A percentile compares a stretch with the other conserved stretches of the same genome.
Conservation (phyloP, 441 rosid genomes). For the Erodium texanum region DNA sequence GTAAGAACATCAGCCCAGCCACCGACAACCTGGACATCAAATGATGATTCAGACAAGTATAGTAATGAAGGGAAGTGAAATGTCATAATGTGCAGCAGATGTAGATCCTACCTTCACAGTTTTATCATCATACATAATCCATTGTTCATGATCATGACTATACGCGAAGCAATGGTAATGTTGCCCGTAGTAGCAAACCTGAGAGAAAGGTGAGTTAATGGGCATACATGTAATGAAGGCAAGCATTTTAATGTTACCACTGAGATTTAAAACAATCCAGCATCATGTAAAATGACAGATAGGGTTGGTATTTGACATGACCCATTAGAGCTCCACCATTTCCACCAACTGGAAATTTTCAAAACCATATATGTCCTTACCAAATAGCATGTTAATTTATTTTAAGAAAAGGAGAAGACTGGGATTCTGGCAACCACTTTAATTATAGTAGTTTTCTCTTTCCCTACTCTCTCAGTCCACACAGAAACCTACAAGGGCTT, state of each 20-base stretch:
- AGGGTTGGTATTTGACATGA: background rate
- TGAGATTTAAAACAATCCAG: background rate
- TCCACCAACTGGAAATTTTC: background rate
- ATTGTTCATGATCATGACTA: constrained; percentile 55
- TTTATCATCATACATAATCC: constrained; percentile 97
- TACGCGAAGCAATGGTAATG: constrained; percentile 93
- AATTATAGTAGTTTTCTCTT: background rate
- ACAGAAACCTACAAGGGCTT: background rate
- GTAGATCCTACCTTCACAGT: constrained; percentile 61
- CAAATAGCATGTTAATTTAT: background rate
- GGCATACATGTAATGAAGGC: background rate
- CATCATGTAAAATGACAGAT: background rate
- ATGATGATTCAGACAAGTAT: constrained; percentile 13
- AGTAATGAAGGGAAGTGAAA: constrained; percentile 4
- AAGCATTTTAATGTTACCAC: background rate
- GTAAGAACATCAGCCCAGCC: constrained; percentile 71
- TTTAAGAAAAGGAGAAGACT: background rate
- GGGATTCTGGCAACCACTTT: background rate
- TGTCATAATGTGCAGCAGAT: constrained; percentile 6
- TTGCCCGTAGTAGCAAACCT: constrained; percentile 97
- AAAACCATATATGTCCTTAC: background rate
- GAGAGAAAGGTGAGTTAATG: constrained; percentile 20
- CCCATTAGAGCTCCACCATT: background rate
- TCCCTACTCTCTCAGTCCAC: background rate
- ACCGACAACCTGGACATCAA: constrained; percentile 58